Percentiles rank a stretch among this genome's conserved stretches.
Evolutionary conservation across 176 grass and related monocot genomes (phyloP).

Genomic region (Triticum turgidum): DNA sequence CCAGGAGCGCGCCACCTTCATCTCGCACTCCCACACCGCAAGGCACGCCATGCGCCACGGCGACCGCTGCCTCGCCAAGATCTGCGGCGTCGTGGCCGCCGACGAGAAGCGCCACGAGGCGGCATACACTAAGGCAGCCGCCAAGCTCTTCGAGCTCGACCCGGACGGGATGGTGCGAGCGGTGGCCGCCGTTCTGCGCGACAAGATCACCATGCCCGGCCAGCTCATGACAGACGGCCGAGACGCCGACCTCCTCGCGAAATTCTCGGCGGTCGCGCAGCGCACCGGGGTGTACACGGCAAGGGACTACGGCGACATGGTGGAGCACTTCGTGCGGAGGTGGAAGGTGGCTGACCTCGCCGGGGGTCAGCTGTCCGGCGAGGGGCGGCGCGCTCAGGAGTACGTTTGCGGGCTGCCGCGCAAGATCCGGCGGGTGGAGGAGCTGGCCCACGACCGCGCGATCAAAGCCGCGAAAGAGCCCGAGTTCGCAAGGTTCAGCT

Average conservation of each 20-base stretch:
- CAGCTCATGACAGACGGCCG: neutral
- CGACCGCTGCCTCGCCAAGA: constrained; percentile 21
- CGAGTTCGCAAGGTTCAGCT: neutral
- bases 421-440: constrained; percentile 4
- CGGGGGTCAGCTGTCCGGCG: neutral
- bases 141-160: constrained; percentile 1
- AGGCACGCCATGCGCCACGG: neutral
- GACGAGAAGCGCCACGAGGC: constrained; percentile 18
- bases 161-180: constrained; percentile 12
- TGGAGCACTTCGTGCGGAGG: constrained; percentile 17
- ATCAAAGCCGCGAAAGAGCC: neutral
- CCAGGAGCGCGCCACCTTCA: constrained; percentile 13
- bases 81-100: constrained; percentile 11
- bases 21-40: neutral
- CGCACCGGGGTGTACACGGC: constrained; percentile 5
- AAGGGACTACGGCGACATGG: constrained; percentile 10
- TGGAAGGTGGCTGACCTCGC: neutral
- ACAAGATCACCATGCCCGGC: neutral
- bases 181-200: neutral
- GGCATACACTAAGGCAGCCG: neutral
- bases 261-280: constrained; percentile 3
- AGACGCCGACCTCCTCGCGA: neutral
- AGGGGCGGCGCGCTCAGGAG: neutral
- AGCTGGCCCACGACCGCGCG: constrained; percentile 1
- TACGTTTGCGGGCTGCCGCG: constrained; percentile 10